Conservation (phyloP, 345 rosid species). For the Sonneratia caseolaris region DNA sequence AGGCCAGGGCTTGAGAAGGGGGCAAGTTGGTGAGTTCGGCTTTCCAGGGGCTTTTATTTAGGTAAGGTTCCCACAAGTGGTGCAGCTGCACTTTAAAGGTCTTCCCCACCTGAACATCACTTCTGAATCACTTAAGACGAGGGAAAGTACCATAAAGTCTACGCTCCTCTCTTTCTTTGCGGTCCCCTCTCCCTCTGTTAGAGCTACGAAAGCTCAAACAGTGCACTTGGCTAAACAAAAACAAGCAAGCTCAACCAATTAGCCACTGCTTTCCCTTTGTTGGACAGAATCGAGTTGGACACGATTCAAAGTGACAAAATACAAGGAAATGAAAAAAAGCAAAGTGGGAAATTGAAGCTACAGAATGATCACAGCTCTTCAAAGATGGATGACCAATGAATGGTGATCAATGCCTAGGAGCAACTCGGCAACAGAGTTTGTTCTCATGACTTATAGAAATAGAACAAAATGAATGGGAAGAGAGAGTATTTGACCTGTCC, state of each 20-base stretch:
- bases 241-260: too few relatives aligned
- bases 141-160: neutral
- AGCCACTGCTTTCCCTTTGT: neutral
- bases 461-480: neutral
- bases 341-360: neutral
- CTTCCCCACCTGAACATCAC: neutral
- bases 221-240: neutral
- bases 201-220: neutral
- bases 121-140: neutral
- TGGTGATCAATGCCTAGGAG: neutral
- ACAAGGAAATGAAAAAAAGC: neutral
- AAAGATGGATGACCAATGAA: neutral
- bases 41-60: neutral
- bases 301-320: neutral
- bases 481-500: slow-evolving; percentile 11
- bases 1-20: neutral
- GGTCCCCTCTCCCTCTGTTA: neutral
- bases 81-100: neutral
- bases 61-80: neutral
- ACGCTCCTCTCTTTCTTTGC: neutral
- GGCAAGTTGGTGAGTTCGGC: neutral
- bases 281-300: neutral
- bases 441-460: neutral
- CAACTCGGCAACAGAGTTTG: neutral
- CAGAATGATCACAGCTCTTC: neutral